These are phyloP conservation scores for Jackrogersella multiformis DNA, from an alignment of 495 filamentous ascomycete genomes.

Conservation along the genomic window DNA sequence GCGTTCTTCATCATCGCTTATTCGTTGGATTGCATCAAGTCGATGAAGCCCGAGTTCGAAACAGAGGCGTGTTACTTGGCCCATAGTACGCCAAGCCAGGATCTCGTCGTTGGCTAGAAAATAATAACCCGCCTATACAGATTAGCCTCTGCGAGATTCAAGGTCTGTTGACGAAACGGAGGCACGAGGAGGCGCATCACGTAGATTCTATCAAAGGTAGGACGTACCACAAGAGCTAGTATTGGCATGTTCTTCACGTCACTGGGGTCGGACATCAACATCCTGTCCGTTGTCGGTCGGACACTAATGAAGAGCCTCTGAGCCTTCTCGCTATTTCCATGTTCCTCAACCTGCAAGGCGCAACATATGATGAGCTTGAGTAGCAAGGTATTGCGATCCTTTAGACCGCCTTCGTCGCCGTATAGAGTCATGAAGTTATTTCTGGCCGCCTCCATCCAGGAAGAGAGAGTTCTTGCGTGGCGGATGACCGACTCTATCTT, in stretches of 20 bases:
- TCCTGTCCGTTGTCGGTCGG: conserved; percentile 72
- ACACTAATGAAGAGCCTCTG: conserved; percentile 74
- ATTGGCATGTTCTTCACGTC: conserved; percentile 77
- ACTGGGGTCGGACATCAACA: conserved; percentile 70
- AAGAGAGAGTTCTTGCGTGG: conserved; percentile 71
- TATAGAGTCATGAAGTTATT: conserved; percentile 40
- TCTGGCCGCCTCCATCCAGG: conserved; percentile 67
- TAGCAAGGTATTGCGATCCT: conserved; percentile 72
- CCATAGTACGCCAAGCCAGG: conserved; percentile 81
- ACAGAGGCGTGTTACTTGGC: conserved; percentile 77
- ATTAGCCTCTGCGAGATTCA: conserved; percentile 35
- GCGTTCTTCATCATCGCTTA: conserved; percentile 70
- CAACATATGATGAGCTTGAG: conserved; percentile 84
- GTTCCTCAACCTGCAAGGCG: conserved; percentile 75
- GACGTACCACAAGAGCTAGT: conserved; percentile 66
- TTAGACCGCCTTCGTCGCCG: conserved; percentile 66
- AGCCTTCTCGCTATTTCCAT: conserved; percentile 78
- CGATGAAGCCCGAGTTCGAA: conserved; percentile 84
- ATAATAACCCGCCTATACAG: conserved; percentile 73
- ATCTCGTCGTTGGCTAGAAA: conserved; percentile 84
- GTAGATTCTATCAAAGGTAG: conserved; percentile 50
- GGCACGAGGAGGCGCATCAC: not conserved
- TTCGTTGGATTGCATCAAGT: conserved; percentile 73
- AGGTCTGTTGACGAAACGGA: not conserved
- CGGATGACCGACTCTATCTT: conserved; percentile 71